Evolutionary conservation across 768 basidiomycete species (phyloP), one percentile per base, ranked within the genome.

Genomic region (Suillus subluteus): DNA sequence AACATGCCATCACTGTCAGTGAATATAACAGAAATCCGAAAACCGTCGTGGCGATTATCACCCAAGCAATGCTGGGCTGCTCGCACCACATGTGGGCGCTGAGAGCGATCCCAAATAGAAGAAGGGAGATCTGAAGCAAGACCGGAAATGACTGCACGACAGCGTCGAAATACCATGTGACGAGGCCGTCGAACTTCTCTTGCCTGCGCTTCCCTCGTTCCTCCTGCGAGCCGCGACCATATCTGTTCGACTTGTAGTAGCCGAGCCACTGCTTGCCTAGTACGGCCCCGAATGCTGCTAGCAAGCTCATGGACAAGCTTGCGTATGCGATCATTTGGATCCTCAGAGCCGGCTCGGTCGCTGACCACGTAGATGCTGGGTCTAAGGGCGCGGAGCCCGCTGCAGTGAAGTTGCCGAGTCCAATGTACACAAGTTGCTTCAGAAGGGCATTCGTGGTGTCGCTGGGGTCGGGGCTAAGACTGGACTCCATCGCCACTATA

Each of bases 241-340:
- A 52, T 52, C 50, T 26, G 30, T 32, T 46, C 13, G 30, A 37
- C 13, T 43, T 46, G 56, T 62, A 62, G 32, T 65, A n/a, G 23
- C 38, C 43, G 1, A 70, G 69, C 69, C 69, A 70, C 26, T 70
- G 69, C 38, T 70, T 70, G 23, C 69, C 69, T 3, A 70, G 23
- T 15, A 70, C 64, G 7, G 69, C 69, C 23, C 68, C 65, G n/a
- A 70, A 37, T 50, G 48, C 48, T 5, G 48, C 48, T 4, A 50
- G 48, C 12, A 50, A 50, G n/a, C 48, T 50, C 48, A 50, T 50
- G 48, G 48, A 50, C 48, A 50, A 50, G 48, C 48, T 50, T 23
- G 48, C 48, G 6, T 50, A 50, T 50, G 48, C 48, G 12, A 50
- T 13, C n/a, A n/a, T 50, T 6, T 50, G 48, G 12, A 23, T 23